Conservation (phyloP, 352 stramenopile species). For the Phytophthora boehmeriae region DNA sequence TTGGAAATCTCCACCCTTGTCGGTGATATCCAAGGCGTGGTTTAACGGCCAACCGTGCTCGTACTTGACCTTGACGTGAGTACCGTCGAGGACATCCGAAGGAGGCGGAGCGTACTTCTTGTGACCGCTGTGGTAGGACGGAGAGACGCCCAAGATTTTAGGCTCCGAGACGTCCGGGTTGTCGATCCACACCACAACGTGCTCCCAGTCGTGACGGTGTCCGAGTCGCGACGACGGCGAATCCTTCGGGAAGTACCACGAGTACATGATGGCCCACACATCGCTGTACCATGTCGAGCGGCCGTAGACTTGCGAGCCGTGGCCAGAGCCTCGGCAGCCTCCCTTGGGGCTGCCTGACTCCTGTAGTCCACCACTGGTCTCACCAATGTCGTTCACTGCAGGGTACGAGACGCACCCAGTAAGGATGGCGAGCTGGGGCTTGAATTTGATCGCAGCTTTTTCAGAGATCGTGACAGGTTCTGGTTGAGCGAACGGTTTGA, state of each 20-base stretch:
- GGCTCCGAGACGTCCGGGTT: conserved; percentile 26
- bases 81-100: conserved; percentile 15
- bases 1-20: conserved; percentile 13
- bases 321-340: conserved; percentile 27
- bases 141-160: conserved; percentile 23
- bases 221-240: conserved; percentile 32
- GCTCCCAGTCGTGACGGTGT: conserved; percentile 52
- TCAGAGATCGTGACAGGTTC: conserved; percentile 14
- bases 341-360: conserved; percentile 8
- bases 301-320: conserved; percentile 36
- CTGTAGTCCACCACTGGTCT: conserved; percentile 20
- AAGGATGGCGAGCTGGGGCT: conserved; percentile 13
- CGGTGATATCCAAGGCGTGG: conserved; percentile 28
- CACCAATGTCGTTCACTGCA: conserved; percentile 17
- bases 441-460: conserved; percentile 11
- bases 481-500: conserved; percentile 9
- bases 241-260: conserved; percentile 56
- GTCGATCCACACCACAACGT: conserved; percentile 46
- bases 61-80: conserved; percentile 33
- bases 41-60: conserved; percentile 26
- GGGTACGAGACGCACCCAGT: conserved; percentile 17
- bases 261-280: conserved; percentile 37
- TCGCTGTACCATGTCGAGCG: conserved; percentile 30
- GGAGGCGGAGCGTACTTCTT: conserved; percentile 26
- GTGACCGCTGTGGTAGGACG: conserved; percentile 32